A percentile compares a stretch with the other conserved stretches of the same genome.
Conservation (phyloP, 179 eudicot genomes). For the Drosera spatulata region DNA sequence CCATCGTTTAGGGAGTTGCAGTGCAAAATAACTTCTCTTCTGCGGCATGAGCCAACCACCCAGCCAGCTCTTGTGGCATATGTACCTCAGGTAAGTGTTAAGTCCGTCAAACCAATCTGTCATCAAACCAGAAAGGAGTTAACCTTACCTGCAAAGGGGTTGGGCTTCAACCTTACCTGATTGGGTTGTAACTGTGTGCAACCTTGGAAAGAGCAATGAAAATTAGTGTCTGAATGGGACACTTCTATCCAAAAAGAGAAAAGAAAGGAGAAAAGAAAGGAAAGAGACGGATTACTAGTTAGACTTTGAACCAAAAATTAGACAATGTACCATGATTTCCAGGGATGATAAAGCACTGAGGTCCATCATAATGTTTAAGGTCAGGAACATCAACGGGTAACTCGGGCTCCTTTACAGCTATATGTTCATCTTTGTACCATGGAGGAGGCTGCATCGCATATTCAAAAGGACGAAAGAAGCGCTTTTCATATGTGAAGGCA, state of each 20-base stretch:
- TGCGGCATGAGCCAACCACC: constrained; percentile 99
- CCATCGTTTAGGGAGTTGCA: constrained; percentile 94
- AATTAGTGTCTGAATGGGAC: too few relatives aligned
- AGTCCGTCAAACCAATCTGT: constrained; percentile 99
- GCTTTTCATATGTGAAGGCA: constrained; percentile 69
- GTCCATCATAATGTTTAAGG: constrained; percentile 75
- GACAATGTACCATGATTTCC: constrained; percentile 90
- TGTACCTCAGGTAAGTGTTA: constrained; percentile 90
- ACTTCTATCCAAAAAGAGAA: too few relatives aligned
- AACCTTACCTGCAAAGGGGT: too few relatives aligned
- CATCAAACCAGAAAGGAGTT: too few relatives aligned
- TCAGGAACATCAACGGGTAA: constrained; percentile 62
- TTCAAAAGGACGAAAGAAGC: constrained; percentile 86
- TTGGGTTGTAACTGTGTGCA: too few relatives aligned
- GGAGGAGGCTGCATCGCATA: constrained; percentile 88
- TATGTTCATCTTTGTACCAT: constrained; percentile 38
- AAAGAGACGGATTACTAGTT: too few relatives aligned
- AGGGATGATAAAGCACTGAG: constrained; percentile 94
- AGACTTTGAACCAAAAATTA: too few relatives aligned
- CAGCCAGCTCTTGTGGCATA: constrained; percentile 98
- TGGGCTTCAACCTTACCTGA: too few relatives aligned
- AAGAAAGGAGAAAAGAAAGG: too few relatives aligned
- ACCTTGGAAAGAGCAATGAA: too few relatives aligned
- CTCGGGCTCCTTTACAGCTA: constrained; percentile 67
- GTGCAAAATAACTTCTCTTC: constrained; percentile 93